These are phyloP conservation scores for Dunaliella primolecta DNA, from an alignment of 139 green algal genomes.

Conservation along the genomic window DNA sequence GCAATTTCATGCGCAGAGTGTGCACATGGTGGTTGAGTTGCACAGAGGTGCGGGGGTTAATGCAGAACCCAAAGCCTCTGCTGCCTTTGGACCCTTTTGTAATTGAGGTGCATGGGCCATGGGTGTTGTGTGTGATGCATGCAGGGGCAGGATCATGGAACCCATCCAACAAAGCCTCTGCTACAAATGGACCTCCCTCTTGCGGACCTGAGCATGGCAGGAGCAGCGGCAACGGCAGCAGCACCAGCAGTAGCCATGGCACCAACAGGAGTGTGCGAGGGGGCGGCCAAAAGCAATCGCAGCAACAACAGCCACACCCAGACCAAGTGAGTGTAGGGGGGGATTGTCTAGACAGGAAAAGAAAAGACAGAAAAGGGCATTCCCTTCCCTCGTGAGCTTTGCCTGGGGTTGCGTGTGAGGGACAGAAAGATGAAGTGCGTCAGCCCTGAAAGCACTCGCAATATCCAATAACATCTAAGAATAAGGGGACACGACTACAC, in stretches of 20 bases:
- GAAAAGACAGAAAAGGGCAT: too few species aligned
- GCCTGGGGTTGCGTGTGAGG: too few species aligned
- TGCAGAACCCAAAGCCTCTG: not conserved
- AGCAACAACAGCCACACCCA: not conserved
- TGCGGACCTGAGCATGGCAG: not conserved
- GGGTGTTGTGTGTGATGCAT: not conserved
- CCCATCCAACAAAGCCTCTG: not conserved
- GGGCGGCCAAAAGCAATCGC: not conserved
- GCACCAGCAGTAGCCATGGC: not conserved
- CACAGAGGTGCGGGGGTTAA: not conserved
- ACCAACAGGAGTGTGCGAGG: not conserved
- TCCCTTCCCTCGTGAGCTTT: too few species aligned
- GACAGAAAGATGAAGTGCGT: not conserved
- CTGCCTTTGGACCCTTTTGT: not conserved
- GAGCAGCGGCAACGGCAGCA: constrained; percentile 9
- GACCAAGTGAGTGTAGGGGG: not conserved
- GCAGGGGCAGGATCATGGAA: not conserved
- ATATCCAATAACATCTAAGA: too few species aligned
- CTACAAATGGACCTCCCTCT: too few species aligned
- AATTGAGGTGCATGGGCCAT: not conserved
- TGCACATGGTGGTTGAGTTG: not conserved
- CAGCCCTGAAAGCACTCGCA: not conserved
- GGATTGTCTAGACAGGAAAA: too few species aligned
- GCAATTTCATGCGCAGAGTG: too few species aligned
- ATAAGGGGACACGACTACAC: too few species aligned